Conservation (phyloP, 2,329 filamentous ascomycete genomes). For the Ophiostoma pallidulum region DNA sequence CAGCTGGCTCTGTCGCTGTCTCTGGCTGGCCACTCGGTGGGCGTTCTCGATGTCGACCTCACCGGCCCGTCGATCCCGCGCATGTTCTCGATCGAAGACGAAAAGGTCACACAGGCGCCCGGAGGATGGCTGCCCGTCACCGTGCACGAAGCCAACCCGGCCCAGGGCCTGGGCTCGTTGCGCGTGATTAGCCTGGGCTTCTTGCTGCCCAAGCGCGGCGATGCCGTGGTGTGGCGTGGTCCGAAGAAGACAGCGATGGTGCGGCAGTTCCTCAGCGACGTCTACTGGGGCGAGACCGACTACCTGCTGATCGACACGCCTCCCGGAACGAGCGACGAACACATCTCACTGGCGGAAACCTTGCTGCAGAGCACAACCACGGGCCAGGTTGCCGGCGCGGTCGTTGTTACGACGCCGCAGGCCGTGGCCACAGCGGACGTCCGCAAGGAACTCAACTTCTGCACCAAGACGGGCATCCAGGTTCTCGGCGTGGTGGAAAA, state of each 20-base stretch:
- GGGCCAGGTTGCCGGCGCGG: conserved; percentile 71
- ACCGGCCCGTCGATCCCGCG: conserved; percentile 94
- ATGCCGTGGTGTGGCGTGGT: conserved; percentile 94
- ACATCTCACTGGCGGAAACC: conserved; percentile 88
- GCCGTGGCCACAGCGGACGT: conserved; percentile 91
- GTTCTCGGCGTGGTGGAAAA: conserved; percentile 92
- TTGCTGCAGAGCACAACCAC: conserved; percentile 54
- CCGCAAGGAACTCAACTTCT: conserved; percentile 90
- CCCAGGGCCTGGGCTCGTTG: conserved; percentile 50
- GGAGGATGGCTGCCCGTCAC: conserved; percentile 87
- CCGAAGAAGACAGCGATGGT: conserved; percentile 99
- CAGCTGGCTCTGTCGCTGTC: conserved; percentile 87
- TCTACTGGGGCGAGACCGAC: conserved; percentile 80
- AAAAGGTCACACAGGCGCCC: conserved; percentile 83
- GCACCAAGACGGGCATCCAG: conserved; percentile 67
- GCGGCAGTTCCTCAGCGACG: conserved; percentile 85
- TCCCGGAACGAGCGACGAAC: conserved; percentile 91
- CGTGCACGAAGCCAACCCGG: conserved; percentile 56
- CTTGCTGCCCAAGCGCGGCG: conserved; percentile 68
- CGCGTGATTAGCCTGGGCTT: conserved; percentile 92
- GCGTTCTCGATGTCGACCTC: conserved; percentile 91
- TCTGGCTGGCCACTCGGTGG: conserved; percentile 76
- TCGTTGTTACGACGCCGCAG: conserved; percentile 93
- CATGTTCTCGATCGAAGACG: conserved; percentile 80
- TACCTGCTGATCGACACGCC: conserved; percentile 93